Evolutionary conservation across 768 basidiomycete species (phyloP), one percentile per base, ranked within the genome.

Genomic region (Trametes cubensis): DNA sequence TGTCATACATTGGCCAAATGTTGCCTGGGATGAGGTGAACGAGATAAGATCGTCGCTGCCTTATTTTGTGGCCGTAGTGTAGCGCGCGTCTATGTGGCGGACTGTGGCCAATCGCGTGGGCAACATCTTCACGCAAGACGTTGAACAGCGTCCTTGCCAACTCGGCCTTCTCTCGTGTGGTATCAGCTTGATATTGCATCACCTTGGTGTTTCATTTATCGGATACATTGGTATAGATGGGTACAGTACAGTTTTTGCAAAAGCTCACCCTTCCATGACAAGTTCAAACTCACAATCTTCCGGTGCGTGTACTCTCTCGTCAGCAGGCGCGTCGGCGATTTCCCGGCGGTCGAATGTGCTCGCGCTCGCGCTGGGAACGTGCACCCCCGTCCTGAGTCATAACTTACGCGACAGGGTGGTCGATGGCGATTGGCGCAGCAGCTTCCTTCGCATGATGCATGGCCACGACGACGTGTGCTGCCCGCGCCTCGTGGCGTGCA

Each of bases 371-470:
- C 38, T 23, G 21, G 51, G 51, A 13, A 39, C 20, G 42, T 26
- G 20, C 56, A 48, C 56, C 38, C 56, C 39, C 56, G 56, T 58
- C 56, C 23, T 47, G 45, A 56, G 45, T 47, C n/a, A 58, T 51
- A 30, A 28, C 49, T 45, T 59, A 59, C 58, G 58, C 49, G 58
- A 44, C 41, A 18, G 58, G 49, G 58, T 41, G 39, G 26, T 42
- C 49, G 49, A 26, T 10, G 20, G 40, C 49, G 58, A 59, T 59
- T 59, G 58, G 58, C 34, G 47, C 57, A 39, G n/a, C 39, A 11
- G 17, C 39, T 25, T 18, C 48, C 48, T 20, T 34, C 57, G 50
- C 44, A 48, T 50, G 48, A 58, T 49, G 48, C 56, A 28, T 47
- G 48, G 26, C 48, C 38, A 21, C 56, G 23, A 28, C 25, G 34